Evolutionary conservation across 257 asterid genomes (phyloP).

Genomic region (Primulina huaijiensis): DNA sequence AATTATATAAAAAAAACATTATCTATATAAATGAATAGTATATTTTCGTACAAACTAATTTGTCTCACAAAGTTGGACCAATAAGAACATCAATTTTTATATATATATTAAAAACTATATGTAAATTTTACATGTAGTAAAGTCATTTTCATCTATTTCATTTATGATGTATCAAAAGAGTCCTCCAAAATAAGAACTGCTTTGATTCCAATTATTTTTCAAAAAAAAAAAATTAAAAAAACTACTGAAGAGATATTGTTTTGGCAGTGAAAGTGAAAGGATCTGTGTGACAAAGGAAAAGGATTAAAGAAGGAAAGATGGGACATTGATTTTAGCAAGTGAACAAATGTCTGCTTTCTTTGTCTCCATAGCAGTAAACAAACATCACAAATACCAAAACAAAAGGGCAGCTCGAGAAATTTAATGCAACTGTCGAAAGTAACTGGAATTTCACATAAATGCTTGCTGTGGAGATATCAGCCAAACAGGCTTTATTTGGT

Average conservation of each 20-base stretch:
- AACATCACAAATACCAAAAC: conserved; percentile 1
- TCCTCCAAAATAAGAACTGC: too few species aligned
- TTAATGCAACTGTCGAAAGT: background rate
- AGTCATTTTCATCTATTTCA: too few species aligned
- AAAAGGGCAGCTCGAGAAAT: background rate
- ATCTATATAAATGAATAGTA: too few species aligned
- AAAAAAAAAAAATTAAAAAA: too few species aligned
- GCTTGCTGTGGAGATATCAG: background rate
- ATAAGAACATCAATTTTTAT: too few species aligned
- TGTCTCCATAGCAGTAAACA: conserved; percentile 33
- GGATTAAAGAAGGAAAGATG: conserved; percentile 20
- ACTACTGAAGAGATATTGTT: conserved; percentile 12
- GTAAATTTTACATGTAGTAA: too few species aligned
- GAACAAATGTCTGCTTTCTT: conserved; percentile 41
- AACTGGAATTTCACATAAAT: background rate
- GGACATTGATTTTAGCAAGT: conserved; percentile 21
- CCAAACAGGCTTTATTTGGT: background rate
- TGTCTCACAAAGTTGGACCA: too few species aligned
- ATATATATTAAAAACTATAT: too few species aligned
- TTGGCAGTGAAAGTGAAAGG: conserved; percentile 37
- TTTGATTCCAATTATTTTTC: too few species aligned
- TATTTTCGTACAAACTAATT: too few species aligned
- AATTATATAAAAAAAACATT: too few species aligned
- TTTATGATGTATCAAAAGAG: too few species aligned
- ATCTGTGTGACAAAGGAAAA: conserved; percentile 30